Base-by-base conservation (phyloP, 208 protist genomes). In the Crithidia fasciculata region DNA sequence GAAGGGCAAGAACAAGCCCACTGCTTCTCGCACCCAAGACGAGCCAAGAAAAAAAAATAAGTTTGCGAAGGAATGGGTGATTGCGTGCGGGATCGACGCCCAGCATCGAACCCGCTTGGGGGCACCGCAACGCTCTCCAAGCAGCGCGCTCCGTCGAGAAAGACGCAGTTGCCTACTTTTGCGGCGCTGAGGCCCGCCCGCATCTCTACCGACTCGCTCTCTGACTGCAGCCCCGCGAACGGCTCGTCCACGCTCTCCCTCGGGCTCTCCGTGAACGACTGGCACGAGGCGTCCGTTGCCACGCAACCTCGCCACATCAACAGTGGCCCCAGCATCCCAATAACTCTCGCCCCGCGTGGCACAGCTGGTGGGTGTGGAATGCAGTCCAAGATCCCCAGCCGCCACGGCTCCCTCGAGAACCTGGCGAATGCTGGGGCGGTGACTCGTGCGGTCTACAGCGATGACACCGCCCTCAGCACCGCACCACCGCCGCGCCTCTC, bases 171-270 rank as follows among this genome's bases (percentile, higher is more conserved):
- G 13, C 49, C 36, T 2, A 36, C 5, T 3, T 50, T 40, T 4
- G 8, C 55, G 9, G 47, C 40, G 37, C 36, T 15, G 40, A 16
- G 28, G 16, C 44, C 10, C 18, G 37, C 9, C 4, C 10, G n/a
- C 58, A 60, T 65, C 4, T 62, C 72, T 28, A 61, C 41, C 13
- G 58, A 71, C 57, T 60, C 50, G 15, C 57, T 67, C 36, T 68
- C 57, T 10, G 65, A 71, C 45, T 5, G 57, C 65, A 47, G 52
- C 40, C 49, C 49, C 15, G n/a, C 53, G 3, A 59, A 58, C 53
- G 28, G 39, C 40, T 69, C 65, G 5, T 19, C 52, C 2, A 28
- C 52, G 3, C n/a, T 50, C 43, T 13, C 64, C n/a, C 19, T 12
- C 15, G 45, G 5, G 8, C 0, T 36, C 13, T 41, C 37, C 2